Evolutionary conservation across 257 asterid genomes (phyloP).

Genomic region (Forsythia viridissima): DNA sequence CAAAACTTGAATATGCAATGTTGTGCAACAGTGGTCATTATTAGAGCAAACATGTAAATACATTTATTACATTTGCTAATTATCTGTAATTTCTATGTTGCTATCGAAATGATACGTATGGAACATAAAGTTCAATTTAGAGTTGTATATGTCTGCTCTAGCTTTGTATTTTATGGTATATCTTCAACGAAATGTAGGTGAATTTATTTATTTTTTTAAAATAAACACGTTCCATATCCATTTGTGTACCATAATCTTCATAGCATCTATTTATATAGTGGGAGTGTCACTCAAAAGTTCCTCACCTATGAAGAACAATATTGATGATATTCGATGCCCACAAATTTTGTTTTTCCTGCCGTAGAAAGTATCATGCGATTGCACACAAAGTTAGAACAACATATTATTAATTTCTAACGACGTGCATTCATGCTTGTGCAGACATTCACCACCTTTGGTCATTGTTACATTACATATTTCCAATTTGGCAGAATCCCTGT

Average conservation of each 20-base stretch:
- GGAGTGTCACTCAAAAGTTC: neutral
- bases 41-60: no score
- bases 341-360: neutral
- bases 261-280: neutral
- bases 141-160: no score
- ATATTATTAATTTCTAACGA: neutral
- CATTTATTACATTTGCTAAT: no score
- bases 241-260: no score
- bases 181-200: no score
- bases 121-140: no score
- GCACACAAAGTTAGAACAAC: neutral
- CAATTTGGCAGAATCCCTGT: neutral
- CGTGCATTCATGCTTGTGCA: neutral
- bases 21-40: no score
- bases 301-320: neutral
- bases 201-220: no score
- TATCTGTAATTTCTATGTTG: no score
- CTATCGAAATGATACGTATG: no score
- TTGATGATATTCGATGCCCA: neutral
- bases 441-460: neutral
- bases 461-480: neutral
- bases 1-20: constrained; percentile 20
- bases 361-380: neutral
- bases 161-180: no score
- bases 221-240: no score